Percentiles rank a stretch among this genome's conserved stretches.
Evolutionary conservation across 495 filamentous ascomycete genomes (phyloP).

Genomic region (Elasticomyces elasticus): DNA sequence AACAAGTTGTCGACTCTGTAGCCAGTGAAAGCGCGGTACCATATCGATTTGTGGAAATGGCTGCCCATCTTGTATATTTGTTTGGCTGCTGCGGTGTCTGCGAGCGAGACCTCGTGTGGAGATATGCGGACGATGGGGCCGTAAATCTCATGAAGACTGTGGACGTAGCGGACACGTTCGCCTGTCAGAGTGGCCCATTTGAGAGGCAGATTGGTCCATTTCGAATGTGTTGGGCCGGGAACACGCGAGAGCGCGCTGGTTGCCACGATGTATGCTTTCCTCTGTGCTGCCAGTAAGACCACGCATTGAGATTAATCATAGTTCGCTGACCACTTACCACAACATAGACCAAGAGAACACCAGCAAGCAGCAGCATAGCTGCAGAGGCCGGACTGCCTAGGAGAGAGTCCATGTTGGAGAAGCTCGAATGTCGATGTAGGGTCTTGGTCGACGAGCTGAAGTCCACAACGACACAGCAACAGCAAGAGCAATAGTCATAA

Average conservation of each 20-base stretch:
- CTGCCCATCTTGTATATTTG: slow-evolving; percentile 36
- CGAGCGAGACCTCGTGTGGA: slow-evolving; percentile 34
- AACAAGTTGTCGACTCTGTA: neutral
- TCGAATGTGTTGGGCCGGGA: neutral
- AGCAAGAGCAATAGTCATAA: no score
- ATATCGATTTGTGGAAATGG: slow-evolving; percentile 8
- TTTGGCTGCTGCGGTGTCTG: slow-evolving; percentile 30
- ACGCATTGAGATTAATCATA: neutral
- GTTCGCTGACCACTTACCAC: neutral
- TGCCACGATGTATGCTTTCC: neutral
- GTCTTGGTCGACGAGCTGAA: no score
- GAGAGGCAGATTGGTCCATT: neutral
- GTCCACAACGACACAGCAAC: no score
- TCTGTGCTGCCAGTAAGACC: neutral
- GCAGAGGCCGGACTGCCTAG: neutral
- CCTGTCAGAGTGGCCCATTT: neutral
- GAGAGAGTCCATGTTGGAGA: neutral
- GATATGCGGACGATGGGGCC: slow-evolving; percentile 33
- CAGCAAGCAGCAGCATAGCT: neutral
- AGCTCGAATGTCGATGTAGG: no score
- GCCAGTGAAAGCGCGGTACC: slow-evolving; percentile 9
- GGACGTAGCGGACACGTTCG: neutral
- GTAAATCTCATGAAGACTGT: neutral
- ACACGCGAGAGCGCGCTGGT: neutral
- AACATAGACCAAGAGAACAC: neutral